Base-by-base conservation (phyloP, 2,329 filamentous ascomycete genomes). In the Cladophialophora immunda region DNA sequence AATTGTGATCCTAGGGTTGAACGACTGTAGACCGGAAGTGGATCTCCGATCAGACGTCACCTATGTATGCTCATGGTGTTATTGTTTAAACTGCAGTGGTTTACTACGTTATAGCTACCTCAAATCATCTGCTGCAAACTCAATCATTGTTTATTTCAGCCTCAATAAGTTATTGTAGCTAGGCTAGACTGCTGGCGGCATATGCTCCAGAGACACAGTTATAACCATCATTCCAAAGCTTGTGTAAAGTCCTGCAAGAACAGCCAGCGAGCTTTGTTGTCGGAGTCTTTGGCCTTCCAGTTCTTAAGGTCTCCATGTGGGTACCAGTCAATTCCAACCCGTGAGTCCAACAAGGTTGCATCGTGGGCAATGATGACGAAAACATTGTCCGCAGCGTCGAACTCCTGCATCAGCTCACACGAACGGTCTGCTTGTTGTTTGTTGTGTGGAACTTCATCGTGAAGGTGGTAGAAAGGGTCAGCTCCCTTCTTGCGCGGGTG, bases 291-390 rank as follows among this genome's bases (percentile, higher is more conserved):
- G 3, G 25, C 64, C 47, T 63, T 69, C 67, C 67, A 69, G 30
- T 55, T 53, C 54, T 54, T 64, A n/a, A 66, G n/a, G 6, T 27
- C 53, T 7, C 60, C 65, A 6, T 58, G 54, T 25, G 67, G 67
- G 22, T 64, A 69, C 54, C 58, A 65, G 22, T 63, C 58, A 7
- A 77, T 72, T 53, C 70, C 66, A 53, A 72, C 64, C 19, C 68
- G 38, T 8, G 69, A 61, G n/a, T 74, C 72, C 4, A 72, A 61
- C 58, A 77, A 55, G 9, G 67, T 70, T 22, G 60, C 52, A 56
- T 76, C 76, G 59, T 78, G 76, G 17, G 74, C 74, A 6, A 76
- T 70, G 34, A 69, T 68, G 2, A 76, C 71, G 54, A 77, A 71
- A 15, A 77, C 69, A 62, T 75, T 72, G 2, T 72, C 68, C 41